Base-by-base conservation (phyloP, 257 asterid species). In the Cordia subcordata region DNA sequence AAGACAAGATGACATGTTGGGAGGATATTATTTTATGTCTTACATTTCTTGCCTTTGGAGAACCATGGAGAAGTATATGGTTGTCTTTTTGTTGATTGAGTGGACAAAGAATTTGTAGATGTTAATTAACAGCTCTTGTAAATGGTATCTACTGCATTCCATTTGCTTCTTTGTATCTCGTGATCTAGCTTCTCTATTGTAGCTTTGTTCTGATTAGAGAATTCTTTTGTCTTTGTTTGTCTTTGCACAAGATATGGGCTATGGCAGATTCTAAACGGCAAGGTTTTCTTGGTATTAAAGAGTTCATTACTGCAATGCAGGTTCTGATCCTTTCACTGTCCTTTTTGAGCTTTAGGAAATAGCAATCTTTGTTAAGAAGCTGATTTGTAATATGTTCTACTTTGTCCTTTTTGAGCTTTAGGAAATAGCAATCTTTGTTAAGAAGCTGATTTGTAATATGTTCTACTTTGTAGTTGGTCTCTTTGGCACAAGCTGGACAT, bases 191-290 rank as follows among this genome's bases (percentile, higher is more conserved):
- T 39, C 42, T 16, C 42, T 22, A 20, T 37, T 50, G 27, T 64
- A 13, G 65, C 16, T 49, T 22, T 67, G 58, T 47, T 66, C 27
- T 56, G 35, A 45, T 49, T 63, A 45, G 10, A 11, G 12, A 42
- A 42, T 42, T 42, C 47, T 42, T 64, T 17, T 10, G 13, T 55
- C 33, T 20, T 33, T 70, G 56, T 40, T 17, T 32, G 47, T 35
- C 45, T 32, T 50, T 55, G 58, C 44, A 53, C 51, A 15, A 93
- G 99, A 94, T 89, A 54, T 93, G 97, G 97, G 96, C 99, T 12
- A 79, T 93, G 49, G 90, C 99, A 68, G 99, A 93, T 84, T 78
- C 95, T 17, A 93, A 78, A 67, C 72, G 97, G 67, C 99, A 88
- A 74, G 99, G 99, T 9, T 88, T 82, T 77, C 97, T 92, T 58